These are phyloP conservation scores for Dendrobium officinale DNA, from an alignment of 106 monocot genomes.

Conservation along the genomic window DNA sequence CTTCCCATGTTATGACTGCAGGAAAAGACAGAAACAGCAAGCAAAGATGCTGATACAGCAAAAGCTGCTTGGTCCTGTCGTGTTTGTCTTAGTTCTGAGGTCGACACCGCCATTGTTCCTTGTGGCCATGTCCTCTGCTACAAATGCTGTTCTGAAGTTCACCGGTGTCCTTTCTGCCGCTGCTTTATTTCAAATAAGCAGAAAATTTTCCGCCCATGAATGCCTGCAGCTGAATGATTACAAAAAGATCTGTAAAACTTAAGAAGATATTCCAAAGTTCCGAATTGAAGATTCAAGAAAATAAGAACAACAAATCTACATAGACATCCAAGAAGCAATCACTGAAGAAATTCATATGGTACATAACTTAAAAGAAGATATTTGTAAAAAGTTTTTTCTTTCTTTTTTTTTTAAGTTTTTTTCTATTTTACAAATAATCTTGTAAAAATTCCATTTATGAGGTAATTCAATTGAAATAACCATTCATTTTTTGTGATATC, in stretches of 20 bases:
- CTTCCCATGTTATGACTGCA: conserved; percentile 19
- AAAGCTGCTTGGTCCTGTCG: conserved; percentile 93
- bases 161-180: conserved; percentile 90
- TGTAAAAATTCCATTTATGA: conserved; percentile 4
- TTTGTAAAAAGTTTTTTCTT: background rate
- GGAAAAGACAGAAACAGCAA: conserved; percentile 78
- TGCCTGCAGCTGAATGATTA: no score
- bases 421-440: background rate
- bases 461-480: background rate
- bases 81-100: conserved; percentile 73
- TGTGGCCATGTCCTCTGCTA: conserved; percentile 90
- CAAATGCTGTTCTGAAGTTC: conserved; percentile 69
- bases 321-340: no score
- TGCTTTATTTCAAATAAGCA: conserved; percentile 45
- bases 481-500: background rate
- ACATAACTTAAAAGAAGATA: background rate
- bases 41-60: conserved; percentile 79
- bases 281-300: no score
- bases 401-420: no score
- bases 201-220: conserved; percentile 82
- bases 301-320: no score
- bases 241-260: no score
- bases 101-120: conserved; percentile 63
- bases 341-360: no score
- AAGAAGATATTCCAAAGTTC: no score